Percentiles rank a stretch among this genome's conserved stretches.
Evolutionary conservation across 495 filamentous ascomycete genomes (phyloP).

Genomic region (Parmelia sp.): DNA sequence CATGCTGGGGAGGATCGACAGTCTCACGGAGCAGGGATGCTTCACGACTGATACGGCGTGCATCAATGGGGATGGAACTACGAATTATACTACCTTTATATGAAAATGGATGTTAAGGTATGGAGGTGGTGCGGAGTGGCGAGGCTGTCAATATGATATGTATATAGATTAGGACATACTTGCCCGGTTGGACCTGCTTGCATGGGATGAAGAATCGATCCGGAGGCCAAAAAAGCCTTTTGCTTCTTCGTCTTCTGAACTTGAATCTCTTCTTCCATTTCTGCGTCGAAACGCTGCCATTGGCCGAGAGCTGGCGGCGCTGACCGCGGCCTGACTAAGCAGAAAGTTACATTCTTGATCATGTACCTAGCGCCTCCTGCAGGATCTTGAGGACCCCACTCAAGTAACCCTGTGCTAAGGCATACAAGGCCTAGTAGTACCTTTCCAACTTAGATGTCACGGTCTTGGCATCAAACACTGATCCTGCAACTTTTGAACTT

Average conservation of each 20-base stretch:
- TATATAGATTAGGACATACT: not conserved
- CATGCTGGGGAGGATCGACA: constrained; percentile 54
- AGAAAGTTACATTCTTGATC: too few relatives aligned
- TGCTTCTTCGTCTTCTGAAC: not conserved
- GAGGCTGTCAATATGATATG: not conserved
- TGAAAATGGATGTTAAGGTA: not conserved
- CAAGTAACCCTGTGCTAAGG: too few relatives aligned
- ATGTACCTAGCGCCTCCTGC: too few relatives aligned
- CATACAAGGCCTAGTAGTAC: too few relatives aligned
- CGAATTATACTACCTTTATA: constrained; percentile 11
- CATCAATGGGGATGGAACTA: constrained; percentile 11
- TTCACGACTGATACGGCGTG: constrained; percentile 32
- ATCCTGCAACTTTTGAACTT: too few relatives aligned
- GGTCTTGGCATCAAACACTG: not conserved
- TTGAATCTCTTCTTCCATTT: not conserved
- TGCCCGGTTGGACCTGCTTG: not conserved
- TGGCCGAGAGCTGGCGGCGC: too few relatives aligned
- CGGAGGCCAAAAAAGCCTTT: too few relatives aligned
- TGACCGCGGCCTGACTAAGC: too few relatives aligned
- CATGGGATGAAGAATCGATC: not conserved
- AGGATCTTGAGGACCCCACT: too few relatives aligned
- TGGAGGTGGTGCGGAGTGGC: not conserved
- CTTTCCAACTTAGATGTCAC: too few relatives aligned
- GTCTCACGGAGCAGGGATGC: constrained; percentile 30
- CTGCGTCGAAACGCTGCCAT: not conserved